Evolutionary conservation across 2,329 filamentous ascomycete genomes (phyloP), one percentile per base, ranked within the genome.

Genomic region (Lecanicillium sp.): DNA sequence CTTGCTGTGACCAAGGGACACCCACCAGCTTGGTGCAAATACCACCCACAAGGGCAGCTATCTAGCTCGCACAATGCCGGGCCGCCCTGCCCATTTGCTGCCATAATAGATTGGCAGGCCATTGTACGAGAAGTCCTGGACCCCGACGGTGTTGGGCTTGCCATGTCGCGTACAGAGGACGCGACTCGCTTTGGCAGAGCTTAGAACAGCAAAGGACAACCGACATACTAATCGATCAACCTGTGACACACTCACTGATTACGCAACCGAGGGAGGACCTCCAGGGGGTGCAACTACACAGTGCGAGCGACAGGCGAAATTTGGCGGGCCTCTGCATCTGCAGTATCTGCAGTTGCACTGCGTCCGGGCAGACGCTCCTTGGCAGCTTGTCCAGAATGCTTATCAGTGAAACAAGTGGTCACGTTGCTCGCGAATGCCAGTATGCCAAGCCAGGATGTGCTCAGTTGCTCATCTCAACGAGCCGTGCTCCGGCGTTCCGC

Each of bases 1-100:
- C 54, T 75, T 23, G 59, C 59, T 53, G 63, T 72, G 32, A 62
- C 62, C 45, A 56, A 56, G 17, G 55, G 54, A 33, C 71, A 73
- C 52, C 59, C 60, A 44, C 50, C 54, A 17, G 56, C 65, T 2
- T 72, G 70, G 64, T 74, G 71, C 50, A 61, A 59, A 19, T 74
- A 72, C 51, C 70, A 74, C 38, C n/a, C 51, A 51, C 10, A 56
- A 54, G 24, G 55, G 46, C n/a, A 20, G 10, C 19, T 33, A 53
- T 24, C 55, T 52, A n/a, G n/a, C n/a, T n/a, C n/a, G n/a, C n/a
- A n/a, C n/a, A n/a, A n/a, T n/a, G n/a, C n/a, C n/a, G n/a, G n/a
- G n/a, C n/a, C n/a, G n/a, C n/a, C n/a, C n/a, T 53, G 44, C 45
- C 44, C 37, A 17, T 15, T 12, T 15, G 5, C 23, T 27, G 51